Evolutionary conservation across 345 rosid genomes (phyloP).

Genomic region (Acer campestre): DNA sequence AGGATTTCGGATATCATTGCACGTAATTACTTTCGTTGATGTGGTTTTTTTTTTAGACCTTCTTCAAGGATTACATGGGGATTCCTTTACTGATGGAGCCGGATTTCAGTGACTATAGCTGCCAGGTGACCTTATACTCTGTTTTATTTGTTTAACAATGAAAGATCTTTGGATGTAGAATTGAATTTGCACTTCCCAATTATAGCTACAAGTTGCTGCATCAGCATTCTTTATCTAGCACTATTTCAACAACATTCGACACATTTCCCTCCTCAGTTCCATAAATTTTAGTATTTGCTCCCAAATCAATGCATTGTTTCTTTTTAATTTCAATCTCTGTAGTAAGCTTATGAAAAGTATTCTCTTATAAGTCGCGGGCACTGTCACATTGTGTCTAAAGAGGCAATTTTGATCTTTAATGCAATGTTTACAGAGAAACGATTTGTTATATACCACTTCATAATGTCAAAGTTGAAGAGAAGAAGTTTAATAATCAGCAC

Average conservation of each 20-base stretch:
- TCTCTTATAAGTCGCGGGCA: not conserved
- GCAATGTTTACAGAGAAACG: not conserved
- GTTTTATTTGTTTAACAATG: slow-evolving; percentile 9
- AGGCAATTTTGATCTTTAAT: not conserved
- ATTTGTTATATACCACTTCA: not conserved
- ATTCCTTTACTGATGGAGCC: slow-evolving; percentile 90
- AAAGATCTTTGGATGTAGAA: not conserved
- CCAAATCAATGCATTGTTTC: too few relatives aligned
- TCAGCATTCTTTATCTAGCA: not conserved
- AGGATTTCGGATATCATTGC: not conserved
- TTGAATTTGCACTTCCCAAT: not conserved
- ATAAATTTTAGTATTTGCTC: too few relatives aligned
- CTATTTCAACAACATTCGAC: too few relatives aligned
- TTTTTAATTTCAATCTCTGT: not conserved
- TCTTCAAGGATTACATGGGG: slow-evolving; percentile 85
- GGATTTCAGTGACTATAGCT: slow-evolving; percentile 81
- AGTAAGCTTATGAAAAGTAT: not conserved
- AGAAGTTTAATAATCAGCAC: not conserved
- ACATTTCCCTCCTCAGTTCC: not conserved
- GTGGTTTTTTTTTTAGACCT: slow-evolving; percentile 44
- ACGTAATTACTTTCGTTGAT: not conserved
- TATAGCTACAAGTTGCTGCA: not conserved
- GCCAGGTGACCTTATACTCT: slow-evolving; percentile 56
- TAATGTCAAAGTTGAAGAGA: not conserved
- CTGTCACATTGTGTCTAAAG: not conserved